Base-by-base conservation (phyloP, 192 early-diverging fungal species). In the Backusella sp. region DNA sequence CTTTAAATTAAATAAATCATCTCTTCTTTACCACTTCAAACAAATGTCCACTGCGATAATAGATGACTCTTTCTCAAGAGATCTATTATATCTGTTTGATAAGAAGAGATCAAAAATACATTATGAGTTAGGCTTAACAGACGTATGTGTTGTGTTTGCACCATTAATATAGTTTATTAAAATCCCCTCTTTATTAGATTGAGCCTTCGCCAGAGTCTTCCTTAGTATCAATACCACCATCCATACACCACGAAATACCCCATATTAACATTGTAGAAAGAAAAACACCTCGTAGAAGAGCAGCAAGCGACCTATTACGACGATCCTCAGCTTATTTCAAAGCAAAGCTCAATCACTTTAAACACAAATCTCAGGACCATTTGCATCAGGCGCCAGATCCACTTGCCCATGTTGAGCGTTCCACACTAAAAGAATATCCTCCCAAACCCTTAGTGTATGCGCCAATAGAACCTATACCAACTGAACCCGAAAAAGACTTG, bases 401-500 rank as follows among this genome's bases (percentile, higher is more conserved):
- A 11, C 28, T 26, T 26, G 8, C 11, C 12, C 23, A 62, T 62
- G 23, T 62, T 12, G 5, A n/a, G 8, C 53, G 7, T 26, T 72
- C 77, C 8, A 53, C 72, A 3, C 59, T 78, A 4, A 66, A 46
- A 19, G 72, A 78, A 68, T 78, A 78, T 53, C 77, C 77, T 34
- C 77, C 77, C n/a, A 73, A 73, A 34, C 77, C 77, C 30, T 35
- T 78, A 19, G 49, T 59, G n/a, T 78, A 78, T 73, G 69, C 77
- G 12, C 72, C 77, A 34, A 41, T 78, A 14, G 77, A 78, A 26
- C 66, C 66, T 19, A 66, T 72, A 26, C 65, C 35, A 30, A 23
- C 15, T 21, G 35, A 66, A n/a, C 52, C 7, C 28, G 41, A 68
- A 11, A 35, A 35, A 14, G n/a, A 49, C 4, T 37, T 59, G n/a